Evolutionary conservation across 2,329 filamentous ascomycete genomes (phyloP), one percentile per base, ranked within the genome.

Genomic region (Zasmidium citrigriseum): DNA sequence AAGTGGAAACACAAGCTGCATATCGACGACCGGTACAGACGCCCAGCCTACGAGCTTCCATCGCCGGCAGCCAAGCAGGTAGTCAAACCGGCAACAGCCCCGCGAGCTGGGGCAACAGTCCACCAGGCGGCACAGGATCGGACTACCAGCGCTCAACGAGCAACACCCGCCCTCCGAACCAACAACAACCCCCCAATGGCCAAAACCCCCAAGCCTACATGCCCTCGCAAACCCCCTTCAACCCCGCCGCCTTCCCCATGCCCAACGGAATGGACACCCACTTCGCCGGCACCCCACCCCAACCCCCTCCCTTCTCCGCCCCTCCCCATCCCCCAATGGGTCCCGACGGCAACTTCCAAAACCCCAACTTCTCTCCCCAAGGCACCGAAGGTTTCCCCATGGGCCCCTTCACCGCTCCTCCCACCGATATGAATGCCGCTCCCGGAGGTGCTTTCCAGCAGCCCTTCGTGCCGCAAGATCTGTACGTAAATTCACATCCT

Each of bases 381-480:
- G 27, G 14, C 21, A 29, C 38, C 21, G 52, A 22, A 16, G 49
- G 48, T 16, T 57, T 60, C 29, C 22, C 57, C 25, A 58, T 54
- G 24, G 57, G 50, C 27, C 57, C 48, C 9, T 55, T 63, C 27
- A 55, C 54, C 21, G 21, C 58, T 7, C 59, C 55, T 18, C 55
- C 57, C 2, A 7, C 27, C 44, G 52, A 51, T 58, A 46, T 50
- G 10, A 52, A 46, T 3, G 46, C 55, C 10, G 54, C 53, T 14
- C 55, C 46, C 23, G 54, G 44, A 11, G 63, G 61, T 25, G 72
- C 80, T 18, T 92, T 93, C 70, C 89, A 93, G 68, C 90, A 96
- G 65, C 93, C 93, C 0, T 89, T 96, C 68, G 86, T 98, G 21
- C 93, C 95, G 3, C 91, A 93, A 68, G 95, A 98, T 75, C 76